Percentiles rank a stretch among this genome's conserved stretches.
phyloP scores from a whole-genome alignment of 2,329 filamentous ascomycete genomes.

The Claviceps quebecensis region DNA sequence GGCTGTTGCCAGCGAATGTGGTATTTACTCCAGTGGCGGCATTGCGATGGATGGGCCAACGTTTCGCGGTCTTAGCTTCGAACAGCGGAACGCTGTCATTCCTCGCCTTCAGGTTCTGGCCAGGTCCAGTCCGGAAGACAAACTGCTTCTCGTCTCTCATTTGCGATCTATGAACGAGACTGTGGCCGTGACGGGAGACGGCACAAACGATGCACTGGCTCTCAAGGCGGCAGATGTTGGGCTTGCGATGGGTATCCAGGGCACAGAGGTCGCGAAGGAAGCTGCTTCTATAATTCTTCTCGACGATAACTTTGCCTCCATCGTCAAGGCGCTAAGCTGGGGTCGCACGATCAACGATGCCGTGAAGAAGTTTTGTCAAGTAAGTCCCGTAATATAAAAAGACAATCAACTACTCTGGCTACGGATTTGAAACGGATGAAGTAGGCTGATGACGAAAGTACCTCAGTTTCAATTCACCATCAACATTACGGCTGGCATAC shows the following conservation, averaged over 20 bases:
- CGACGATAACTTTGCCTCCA: constrained; percentile 52
- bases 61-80: constrained; percentile 42
- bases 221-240: constrained; percentile 53
- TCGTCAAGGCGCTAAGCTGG: constrained; percentile 49
- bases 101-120: constrained; percentile 54
- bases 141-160: constrained; percentile 48
- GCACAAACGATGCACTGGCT: constrained; percentile 52
- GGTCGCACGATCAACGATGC: constrained; percentile 49
- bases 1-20: constrained; percentile 29
- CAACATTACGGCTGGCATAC: constrained; percentile 51
- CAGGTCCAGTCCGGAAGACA: constrained; percentile 56
- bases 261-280: constrained; percentile 53
- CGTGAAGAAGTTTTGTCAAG: constrained; percentile 50
- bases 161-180: constrained; percentile 52
- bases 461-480: constrained; percentile 49
- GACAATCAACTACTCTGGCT: background rate
- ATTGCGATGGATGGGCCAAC: constrained; percentile 41
- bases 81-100: constrained; percentile 35
- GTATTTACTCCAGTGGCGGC: constrained; percentile 43
- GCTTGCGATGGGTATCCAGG: constrained; percentile 54
- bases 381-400: constrained; percentile 8
- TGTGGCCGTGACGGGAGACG: constrained; percentile 53
- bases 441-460: background rate
- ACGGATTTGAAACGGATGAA: background rate
- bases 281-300: constrained; percentile 51